Conservation (phyloP, 1,284 basidiomycete genomes). For the Mycena sp. region DNA sequence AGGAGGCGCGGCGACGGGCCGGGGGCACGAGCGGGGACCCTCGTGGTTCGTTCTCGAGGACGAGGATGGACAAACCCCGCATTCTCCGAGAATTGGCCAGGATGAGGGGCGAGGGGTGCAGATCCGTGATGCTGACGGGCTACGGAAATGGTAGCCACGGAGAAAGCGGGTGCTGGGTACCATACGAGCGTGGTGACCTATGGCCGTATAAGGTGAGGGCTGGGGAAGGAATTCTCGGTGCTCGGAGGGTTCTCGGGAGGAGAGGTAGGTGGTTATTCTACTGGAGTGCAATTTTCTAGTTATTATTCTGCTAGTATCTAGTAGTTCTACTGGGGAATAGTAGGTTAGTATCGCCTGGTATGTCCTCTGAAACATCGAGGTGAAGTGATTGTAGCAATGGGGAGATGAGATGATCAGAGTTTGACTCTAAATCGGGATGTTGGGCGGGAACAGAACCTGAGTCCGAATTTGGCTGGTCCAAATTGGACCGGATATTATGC, state of each 20-base stretch:
- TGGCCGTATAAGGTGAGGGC: conserved; percentile 33
- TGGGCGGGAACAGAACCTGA: background rate
- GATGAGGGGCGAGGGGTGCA: too few species aligned
- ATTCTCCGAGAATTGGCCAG: too few species aligned
- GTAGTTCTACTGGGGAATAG: too few species aligned
- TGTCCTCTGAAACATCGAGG: background rate
- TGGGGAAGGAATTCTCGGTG: conserved; percentile 30
- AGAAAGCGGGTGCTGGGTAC: background rate
- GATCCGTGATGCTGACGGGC: conserved; percentile 23
- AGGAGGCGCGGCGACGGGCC: too few species aligned
- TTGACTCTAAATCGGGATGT: background rate
- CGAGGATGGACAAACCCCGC: background rate
- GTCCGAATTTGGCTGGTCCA: background rate
- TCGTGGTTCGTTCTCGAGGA: background rate
- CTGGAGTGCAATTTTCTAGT: too few species aligned
- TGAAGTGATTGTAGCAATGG: background rate
- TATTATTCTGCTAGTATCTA: background rate
- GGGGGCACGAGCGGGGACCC: too few species aligned
- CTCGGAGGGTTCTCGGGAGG: conserved; percentile 39
- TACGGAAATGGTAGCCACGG: too few species aligned
- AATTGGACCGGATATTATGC: background rate
- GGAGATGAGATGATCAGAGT: conserved; percentile 2
- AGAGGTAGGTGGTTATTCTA: too few species aligned
- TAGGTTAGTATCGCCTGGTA: background rate
- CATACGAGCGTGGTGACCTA: conserved; percentile 33